phyloP scores from a whole-genome alignment of 306 rosid genomes.

The Pterocarpus santalinus region DNA sequence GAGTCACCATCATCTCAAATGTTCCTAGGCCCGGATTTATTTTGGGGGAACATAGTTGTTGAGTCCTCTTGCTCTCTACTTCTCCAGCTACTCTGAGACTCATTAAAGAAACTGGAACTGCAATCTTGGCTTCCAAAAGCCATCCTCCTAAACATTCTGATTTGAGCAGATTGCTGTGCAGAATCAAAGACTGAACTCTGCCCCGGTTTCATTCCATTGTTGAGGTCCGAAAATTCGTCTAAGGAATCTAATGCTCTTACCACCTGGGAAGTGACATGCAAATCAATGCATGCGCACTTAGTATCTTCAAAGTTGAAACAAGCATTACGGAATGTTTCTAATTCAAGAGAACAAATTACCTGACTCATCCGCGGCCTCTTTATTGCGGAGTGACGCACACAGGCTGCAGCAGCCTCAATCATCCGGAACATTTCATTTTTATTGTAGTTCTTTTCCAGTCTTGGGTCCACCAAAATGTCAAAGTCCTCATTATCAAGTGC shows the following conservation, averaged over 20 bases:
- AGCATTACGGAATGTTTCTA: neutral
- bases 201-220: slow-evolving; percentile 91
- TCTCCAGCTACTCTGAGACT: slow-evolving; percentile 76
- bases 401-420: slow-evolving; percentile 97
- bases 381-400: slow-evolving; percentile 83
- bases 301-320: slow-evolving; percentile 3
- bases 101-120: slow-evolving; percentile 65
- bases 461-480: slow-evolving; percentile 73
- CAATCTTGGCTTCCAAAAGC: slow-evolving; percentile 87
- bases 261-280: slow-evolving; percentile 58
- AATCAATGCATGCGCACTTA: slow-evolving; percentile 16
- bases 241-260: slow-evolving; percentile 89
- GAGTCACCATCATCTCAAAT: slow-evolving; percentile 46
- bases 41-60: slow-evolving; percentile 52
- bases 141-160: slow-evolving; percentile 87
- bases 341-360: slow-evolving; percentile 55
- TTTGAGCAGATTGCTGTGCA: slow-evolving; percentile 80
- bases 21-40: slow-evolving; percentile 69
- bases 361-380: slow-evolving; percentile 92
- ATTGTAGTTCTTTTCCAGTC: slow-evolving; percentile 68
- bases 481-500: slow-evolving; percentile 74
- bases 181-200: slow-evolving; percentile 78
- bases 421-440: slow-evolving; percentile 79
- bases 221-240: slow-evolving; percentile 78
- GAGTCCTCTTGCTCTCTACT: slow-evolving; percentile 59